Conservation (phyloP, 495 filamentous ascomycete species). For the Penicillium nucicola region DNA sequence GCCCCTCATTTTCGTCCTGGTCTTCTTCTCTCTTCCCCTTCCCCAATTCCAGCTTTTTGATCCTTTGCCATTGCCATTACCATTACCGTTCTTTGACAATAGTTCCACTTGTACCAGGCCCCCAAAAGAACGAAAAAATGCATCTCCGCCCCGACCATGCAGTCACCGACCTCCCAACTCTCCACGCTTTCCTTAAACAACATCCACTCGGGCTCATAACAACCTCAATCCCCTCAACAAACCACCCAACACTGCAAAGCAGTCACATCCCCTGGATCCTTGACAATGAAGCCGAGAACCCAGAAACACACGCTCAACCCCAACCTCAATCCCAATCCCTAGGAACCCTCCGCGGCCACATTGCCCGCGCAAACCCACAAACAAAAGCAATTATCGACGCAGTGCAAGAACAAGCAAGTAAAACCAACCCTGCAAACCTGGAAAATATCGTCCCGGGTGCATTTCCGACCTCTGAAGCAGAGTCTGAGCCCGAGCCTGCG, state of each 20-base stretch:
- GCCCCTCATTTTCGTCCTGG: neutral
- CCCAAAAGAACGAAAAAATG: conserved; percentile 32
- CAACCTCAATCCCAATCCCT: neutral
- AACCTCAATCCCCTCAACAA: conserved; percentile 41
- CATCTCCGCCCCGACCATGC: conserved; percentile 46
- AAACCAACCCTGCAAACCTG: neutral
- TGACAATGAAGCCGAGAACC: conserved; percentile 18
- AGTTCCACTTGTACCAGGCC: too few species aligned
- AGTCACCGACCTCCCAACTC: conserved; percentile 31
- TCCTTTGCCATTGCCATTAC: neutral
- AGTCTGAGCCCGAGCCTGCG: too few species aligned
- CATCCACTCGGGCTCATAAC: conserved; percentile 51
- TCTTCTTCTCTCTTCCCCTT: too few species aligned
- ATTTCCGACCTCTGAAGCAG: neutral
- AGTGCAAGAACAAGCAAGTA: conserved; percentile 12
- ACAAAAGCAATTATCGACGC: conserved; percentile 52
- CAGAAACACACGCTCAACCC: neutral
- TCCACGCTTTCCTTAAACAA: conserved; percentile 43
- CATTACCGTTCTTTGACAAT: too few species aligned
- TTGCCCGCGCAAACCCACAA: conserved; percentile 52
- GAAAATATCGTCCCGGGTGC: neutral
- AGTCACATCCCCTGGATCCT: conserved; percentile 52
- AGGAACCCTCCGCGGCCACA: conserved; percentile 41
- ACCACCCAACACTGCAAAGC: conserved; percentile 40
- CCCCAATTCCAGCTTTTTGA: neutral